Percentiles rank a stretch among this genome's conserved stretches.
Conservation (phyloP, 345 rosid species). For the Carallia brachiata region DNA sequence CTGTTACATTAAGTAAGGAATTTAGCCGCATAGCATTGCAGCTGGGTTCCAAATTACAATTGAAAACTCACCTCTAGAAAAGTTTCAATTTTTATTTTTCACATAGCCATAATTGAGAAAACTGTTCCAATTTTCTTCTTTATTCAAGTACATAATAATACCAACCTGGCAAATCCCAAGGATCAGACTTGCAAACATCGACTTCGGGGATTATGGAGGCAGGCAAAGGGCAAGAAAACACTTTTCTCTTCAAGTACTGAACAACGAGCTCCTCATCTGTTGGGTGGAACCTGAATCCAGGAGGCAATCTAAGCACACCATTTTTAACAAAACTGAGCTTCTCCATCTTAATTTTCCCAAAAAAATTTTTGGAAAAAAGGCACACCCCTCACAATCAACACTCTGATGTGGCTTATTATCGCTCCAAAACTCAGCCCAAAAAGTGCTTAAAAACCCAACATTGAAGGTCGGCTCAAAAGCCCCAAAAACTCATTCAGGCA, state of each 20-base stretch:
- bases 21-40: conserved; percentile 9
- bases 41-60: conserved; percentile 3
- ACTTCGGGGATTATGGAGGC: conserved; percentile 86
- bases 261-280: conserved; percentile 87
- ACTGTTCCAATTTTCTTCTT: not conserved
- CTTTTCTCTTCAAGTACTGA: conserved; percentile 71
- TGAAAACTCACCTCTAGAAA: not conserved
- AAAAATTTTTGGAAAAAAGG: not conserved
- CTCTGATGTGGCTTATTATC: not conserved
- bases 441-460: not conserved
- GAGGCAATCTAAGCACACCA: conserved; percentile 71
- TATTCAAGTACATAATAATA: not conserved
- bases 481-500: not conserved
- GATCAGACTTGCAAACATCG: conserved; percentile 85
- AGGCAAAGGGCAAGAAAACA: conserved; percentile 61
- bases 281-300: conserved; percentile 92
- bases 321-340: conserved; percentile 51
- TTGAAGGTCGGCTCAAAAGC: not conserved
- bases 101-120: not conserved
- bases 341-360: conserved; percentile 36
- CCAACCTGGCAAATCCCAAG: conserved; percentile 96
- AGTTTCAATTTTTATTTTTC: not conserved
- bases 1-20: not conserved
- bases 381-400: not conserved
- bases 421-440: not conserved